Evolutionary conservation across 257 asterid genomes (phyloP).

Genomic region (Nicotiana sylvestris): DNA sequence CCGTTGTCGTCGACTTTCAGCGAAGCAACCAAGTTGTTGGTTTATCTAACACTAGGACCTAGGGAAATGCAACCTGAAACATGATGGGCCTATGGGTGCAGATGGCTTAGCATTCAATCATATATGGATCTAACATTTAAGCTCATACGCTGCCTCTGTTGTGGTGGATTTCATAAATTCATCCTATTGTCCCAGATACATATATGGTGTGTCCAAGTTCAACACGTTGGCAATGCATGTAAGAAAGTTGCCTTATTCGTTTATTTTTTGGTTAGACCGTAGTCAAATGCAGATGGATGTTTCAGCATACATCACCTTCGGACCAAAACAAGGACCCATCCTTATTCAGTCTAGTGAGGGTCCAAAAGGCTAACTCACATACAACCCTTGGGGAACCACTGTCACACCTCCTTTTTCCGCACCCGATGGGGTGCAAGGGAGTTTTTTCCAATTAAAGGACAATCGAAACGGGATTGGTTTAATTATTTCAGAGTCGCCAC

Average conservation of each 20-base stretch:
- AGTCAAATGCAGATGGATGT: constrained; percentile 4
- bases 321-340: not conserved
- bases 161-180: not conserved
- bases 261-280: not conserved
- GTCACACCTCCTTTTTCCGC: too few relatives aligned
- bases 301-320: not conserved
- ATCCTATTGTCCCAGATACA: not conserved
- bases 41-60: not conserved
- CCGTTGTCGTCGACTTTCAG: not conserved
- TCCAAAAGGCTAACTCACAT: not conserved
- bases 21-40: not conserved
- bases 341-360: not conserved
- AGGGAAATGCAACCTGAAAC: not conserved
- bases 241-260: constrained; percentile 8
- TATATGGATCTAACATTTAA: not conserved
- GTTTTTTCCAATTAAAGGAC: too few relatives aligned
- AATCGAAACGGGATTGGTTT: too few relatives aligned
- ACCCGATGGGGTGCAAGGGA: too few relatives aligned
- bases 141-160: not conserved
- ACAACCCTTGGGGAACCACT: not conserved
- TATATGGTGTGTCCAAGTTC: not conserved
- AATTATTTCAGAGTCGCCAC: too few relatives aligned
- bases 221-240: not conserved
- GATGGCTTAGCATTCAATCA: not conserved
- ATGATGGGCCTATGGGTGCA: not conserved